Conservation (phyloP, 225 moss, liverwort and hornwort species). For the Lunularia cruciata region DNA sequence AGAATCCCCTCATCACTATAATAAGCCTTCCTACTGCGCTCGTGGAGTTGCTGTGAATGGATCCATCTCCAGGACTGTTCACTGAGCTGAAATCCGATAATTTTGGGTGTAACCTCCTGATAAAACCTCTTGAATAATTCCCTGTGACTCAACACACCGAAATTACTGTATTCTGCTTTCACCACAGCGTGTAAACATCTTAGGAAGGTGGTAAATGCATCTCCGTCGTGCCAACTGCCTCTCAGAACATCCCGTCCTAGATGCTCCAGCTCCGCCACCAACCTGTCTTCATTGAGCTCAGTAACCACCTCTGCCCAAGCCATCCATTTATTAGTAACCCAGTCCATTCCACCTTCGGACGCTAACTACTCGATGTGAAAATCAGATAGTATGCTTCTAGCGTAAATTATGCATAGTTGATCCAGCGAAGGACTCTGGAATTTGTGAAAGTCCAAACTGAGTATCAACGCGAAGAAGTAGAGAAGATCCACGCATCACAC, state of each 20-base stretch:
- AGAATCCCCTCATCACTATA: constrained; percentile 44
- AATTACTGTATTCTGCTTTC: constrained; percentile 35
- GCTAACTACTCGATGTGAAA: too few species aligned
- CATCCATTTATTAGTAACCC: constrained; percentile 22
- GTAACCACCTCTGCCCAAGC: constrained; percentile 9
- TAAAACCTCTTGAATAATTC: constrained; percentile 35
- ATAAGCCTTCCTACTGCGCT: constrained; percentile 13
- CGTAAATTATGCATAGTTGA: too few species aligned
- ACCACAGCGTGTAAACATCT: constrained; percentile 36
- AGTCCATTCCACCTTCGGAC: constrained; percentile 22
- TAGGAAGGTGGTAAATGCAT: constrained; percentile 35
- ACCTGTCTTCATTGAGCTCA: constrained; percentile 11
- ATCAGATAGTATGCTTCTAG: too few species aligned
- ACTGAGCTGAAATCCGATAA: constrained; percentile 37
- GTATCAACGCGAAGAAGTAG: too few species aligned
- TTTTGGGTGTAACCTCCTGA: constrained; percentile 37
- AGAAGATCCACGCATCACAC: too few species aligned
- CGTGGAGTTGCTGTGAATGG: constrained; percentile 7
- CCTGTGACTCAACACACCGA: constrained; percentile 20
- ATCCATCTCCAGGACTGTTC: constrained; percentile 46
- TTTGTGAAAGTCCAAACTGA: too few species aligned
- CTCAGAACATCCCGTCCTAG: constrained; percentile 16
- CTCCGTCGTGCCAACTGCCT: constrained; percentile 36
- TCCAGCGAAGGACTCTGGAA: too few species aligned
- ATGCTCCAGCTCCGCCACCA: constrained; percentile 31